A percentile compares a stretch with the other conserved stretches of the same genome.
Conservation (phyloP, 2,329 filamentous ascomycete species). For the Apiospora pterosperma region DNA sequence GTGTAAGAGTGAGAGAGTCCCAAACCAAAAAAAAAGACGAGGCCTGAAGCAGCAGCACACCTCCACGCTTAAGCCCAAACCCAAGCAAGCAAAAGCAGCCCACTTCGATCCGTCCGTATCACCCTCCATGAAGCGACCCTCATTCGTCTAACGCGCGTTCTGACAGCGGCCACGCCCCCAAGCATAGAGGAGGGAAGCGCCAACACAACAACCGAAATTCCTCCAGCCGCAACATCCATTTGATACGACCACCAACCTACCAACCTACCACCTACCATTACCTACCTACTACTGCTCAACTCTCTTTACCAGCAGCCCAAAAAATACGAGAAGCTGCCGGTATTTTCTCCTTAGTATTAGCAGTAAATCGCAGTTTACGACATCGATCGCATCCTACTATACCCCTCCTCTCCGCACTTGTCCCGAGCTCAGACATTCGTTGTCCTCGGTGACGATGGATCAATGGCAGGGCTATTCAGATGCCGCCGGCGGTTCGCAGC, state of each 20-base stretch:
- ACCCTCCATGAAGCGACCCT: slow-evolving; percentile 3
- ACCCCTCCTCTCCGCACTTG: slow-evolving; percentile 12
- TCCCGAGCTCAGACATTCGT: slow-evolving; percentile 9
- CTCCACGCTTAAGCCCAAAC: slow-evolving; percentile 3
- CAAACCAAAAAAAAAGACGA: not conserved
- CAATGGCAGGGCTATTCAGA: slow-evolving; percentile 70
- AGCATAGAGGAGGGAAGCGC: slow-evolving; percentile 5
- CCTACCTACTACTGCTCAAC: not conserved
- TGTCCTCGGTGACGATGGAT: slow-evolving; percentile 42
- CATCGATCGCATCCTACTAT: slow-evolving; percentile 4
- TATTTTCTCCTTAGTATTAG: not conserved
- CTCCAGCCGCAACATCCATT: not conserved
- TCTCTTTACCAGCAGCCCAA: not conserved
- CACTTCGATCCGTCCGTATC: not conserved
- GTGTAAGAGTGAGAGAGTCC: not conserved
- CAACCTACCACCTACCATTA: slow-evolving; percentile 6
- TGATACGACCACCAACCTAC: not conserved
- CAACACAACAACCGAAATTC: slow-evolving; percentile 6
- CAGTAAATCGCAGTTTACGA: slow-evolving; percentile 8
- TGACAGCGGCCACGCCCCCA: slow-evolving; percentile 4
- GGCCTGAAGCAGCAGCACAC: not conserved
- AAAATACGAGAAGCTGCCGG: not conserved
- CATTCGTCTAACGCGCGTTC: slow-evolving; percentile 12
- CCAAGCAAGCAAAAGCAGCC: not conserved
- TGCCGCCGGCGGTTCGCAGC: slow-evolving; percentile 53